These are phyloP conservation scores for Puccinia triticina DNA, from an alignment of 1,284 basidiomycete genomes.

Conservation along the genomic window DNA sequence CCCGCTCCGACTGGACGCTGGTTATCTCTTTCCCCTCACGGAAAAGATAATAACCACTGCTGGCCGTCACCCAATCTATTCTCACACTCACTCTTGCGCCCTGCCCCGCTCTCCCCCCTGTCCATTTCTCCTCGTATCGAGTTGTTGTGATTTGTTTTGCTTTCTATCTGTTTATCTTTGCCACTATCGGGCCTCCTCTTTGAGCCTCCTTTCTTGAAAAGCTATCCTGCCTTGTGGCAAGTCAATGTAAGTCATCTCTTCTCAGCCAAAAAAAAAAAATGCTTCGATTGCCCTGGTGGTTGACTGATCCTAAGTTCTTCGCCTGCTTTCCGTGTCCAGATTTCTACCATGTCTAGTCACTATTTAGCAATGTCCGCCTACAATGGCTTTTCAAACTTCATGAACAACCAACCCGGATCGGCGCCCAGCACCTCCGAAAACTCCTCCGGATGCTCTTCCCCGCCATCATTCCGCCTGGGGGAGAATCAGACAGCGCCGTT, in stretches of 20 bases:
- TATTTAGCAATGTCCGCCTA: constrained; percentile 39
- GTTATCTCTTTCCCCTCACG: too few species aligned
- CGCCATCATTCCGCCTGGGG: constrained; percentile 12
- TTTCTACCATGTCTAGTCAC: constrained; percentile 29
- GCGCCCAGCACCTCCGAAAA: constrained; percentile 28
- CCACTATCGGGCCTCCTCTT: neutral
- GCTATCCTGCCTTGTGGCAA: neutral
- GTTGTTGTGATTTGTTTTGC: constrained; percentile 10
- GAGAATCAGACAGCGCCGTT: neutral
- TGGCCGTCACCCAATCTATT: constrained; percentile 27
- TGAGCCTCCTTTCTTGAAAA: constrained; percentile 11
- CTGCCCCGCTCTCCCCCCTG: neutral
- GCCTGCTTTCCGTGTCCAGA: neutral
- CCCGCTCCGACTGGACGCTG: constrained; percentile 43
- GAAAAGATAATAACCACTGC: constrained; percentile 34
- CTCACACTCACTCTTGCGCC: neutral
- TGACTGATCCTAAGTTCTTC: neutral
- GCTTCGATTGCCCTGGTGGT: neutral
- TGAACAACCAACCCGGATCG: neutral
- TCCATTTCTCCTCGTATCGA: neutral
- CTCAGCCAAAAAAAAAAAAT: neutral
- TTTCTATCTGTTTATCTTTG: constrained; percentile 32
- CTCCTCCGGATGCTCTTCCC: constrained; percentile 29
- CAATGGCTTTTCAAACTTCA: constrained; percentile 28
- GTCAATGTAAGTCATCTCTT: constrained; percentile 1